Evolutionary conservation across 306 rosid species (phyloP), one percentile per base, ranked within the genome.

Genomic region (Clitoria ternatea): DNA sequence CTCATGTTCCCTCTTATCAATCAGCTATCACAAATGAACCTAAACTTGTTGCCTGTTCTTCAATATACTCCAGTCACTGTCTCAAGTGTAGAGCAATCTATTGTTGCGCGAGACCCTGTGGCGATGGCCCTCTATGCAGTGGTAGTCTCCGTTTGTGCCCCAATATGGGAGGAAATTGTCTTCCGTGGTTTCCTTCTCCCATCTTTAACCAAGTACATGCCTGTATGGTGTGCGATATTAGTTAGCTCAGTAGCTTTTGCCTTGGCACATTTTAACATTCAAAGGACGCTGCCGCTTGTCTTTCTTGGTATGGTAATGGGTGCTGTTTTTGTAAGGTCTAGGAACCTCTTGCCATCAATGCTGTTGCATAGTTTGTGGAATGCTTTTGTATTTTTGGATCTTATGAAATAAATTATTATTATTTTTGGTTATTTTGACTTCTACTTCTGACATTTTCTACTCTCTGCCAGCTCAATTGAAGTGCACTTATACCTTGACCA

Each of bases 151-250:
- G 72, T 85, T 45, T 85, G 89, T 45, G 85, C 86, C 13, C 89
- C 89, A 5, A 45, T 85, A 32, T 85, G 89, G 86, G 89, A 85
- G 74, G 89, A 85, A 79, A 73, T 85, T 29, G 86, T 85, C 66
- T 85, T 85, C 78, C 89, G 85, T 7, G 89, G 86, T 20, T 85
- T 85, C 81, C 89, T 85, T 65, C 86, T 85, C 63, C 86, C 89
- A 11, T 85, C 89, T 43, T 79, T 85, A 78, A 79, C 89, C 44
- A 85, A 71, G 75, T 85, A 85, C 80, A 85, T 85, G 86, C 81
- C 89, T 37, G 81, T 82, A 19, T 76, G 86, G 89, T 39, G 85
- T 26, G 84, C 89, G 23, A 77, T 85, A 69, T 45, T 82, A 73
- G 83, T 82, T 67, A 85, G 89, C 55, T 85, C 89, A n/a, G 43